A percentile compares a stretch with the other conserved stretches of the same genome.
Conservation (phyloP, 2,329 filamentous ascomycete species). For the Aspergillus sp. region DNA sequence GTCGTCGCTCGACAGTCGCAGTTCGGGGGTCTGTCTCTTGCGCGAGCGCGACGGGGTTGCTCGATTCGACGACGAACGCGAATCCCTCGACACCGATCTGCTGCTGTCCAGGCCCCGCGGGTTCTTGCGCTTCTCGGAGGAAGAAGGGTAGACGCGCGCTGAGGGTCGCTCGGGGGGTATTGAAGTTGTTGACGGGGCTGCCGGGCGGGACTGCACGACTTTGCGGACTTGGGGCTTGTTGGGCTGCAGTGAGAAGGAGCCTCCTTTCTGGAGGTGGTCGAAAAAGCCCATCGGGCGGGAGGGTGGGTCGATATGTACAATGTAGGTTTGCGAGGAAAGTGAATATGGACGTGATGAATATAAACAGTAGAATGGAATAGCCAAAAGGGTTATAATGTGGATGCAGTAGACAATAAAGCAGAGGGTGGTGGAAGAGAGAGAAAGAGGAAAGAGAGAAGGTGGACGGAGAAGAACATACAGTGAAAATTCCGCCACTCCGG, state of each 20-base stretch:
- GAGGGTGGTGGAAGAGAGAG: conserved; percentile 2
- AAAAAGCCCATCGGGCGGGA: conserved; percentile 33
- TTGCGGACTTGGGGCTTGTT: conserved; percentile 35
- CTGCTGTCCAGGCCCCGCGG: conserved; percentile 16
- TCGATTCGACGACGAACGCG: conserved; percentile 20
- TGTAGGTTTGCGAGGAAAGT: too few relatives aligned
- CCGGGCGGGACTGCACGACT: conserved; percentile 29
- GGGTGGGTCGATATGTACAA: too few relatives aligned
- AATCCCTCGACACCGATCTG: conserved; percentile 23
- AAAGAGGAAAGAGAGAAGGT: conserved; percentile 4
- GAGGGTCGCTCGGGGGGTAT: conserved; percentile 12
- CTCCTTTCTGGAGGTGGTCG: conserved; percentile 37
- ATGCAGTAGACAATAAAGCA: conserved; percentile 5
- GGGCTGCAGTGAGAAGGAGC: conserved; percentile 31
- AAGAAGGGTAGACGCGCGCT: conserved; percentile 9
- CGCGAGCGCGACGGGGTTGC: conserved; percentile 22
- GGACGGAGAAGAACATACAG: conserved; percentile 3
- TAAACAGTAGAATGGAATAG: conserved; percentile 7
- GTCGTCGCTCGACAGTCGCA: conserved; percentile 32
- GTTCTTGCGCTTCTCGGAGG: conserved; percentile 15
- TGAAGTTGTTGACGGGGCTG: conserved; percentile 19
- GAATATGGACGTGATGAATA: too few relatives aligned
- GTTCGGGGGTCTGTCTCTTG: conserved; percentile 31
- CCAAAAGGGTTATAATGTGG: neutral
- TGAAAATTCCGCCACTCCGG: conserved; percentile 1